phyloP scores from a whole-genome alignment of 352 stramenopile species.

The Pythium biforme region DNA sequence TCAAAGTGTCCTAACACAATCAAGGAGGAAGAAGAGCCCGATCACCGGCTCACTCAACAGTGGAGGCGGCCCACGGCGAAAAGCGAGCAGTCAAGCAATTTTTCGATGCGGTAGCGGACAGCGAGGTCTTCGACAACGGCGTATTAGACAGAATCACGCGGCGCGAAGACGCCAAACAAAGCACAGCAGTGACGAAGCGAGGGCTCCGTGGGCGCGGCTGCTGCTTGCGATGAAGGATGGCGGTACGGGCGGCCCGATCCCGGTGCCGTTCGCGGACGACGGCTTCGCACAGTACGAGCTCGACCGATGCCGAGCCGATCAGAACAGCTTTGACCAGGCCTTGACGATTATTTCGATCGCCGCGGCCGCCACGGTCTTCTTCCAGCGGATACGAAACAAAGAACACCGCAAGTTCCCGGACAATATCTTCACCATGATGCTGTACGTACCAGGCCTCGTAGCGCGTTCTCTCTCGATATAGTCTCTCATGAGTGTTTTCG shows the following conservation, averaged over 20 bases:
- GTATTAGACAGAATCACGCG: neutral
- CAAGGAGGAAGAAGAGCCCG: constrained; percentile 1
- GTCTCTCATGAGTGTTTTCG: too few species aligned
- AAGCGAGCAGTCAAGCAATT: neutral
- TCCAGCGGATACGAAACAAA: constrained; percentile 28
- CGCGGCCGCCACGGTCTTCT: constrained; percentile 27
- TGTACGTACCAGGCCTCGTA: constrained; percentile 21
- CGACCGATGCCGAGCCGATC: constrained; percentile 26
- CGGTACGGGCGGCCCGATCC: neutral
- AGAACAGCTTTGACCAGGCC: constrained; percentile 31
- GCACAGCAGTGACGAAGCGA: neutral
- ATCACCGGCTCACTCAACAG: neutral
- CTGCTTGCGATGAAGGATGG: constrained; percentile 9
- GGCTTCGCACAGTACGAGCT: constrained; percentile 32
- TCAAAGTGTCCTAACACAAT: neutral
- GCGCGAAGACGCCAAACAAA: neutral
- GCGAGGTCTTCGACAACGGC: neutral
- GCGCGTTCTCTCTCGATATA: too few species aligned
- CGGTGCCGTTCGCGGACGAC: constrained; percentile 23
- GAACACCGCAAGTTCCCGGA: constrained; percentile 37
- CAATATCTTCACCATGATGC: constrained; percentile 32
- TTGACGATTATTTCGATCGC: constrained; percentile 32
- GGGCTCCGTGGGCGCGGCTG: neutral
- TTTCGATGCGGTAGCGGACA: constrained; percentile 11
- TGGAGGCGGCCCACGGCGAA: neutral